Evolutionary conservation across 331 rosid species (phyloP).

Genomic region (Cydonia oblonga): DNA sequence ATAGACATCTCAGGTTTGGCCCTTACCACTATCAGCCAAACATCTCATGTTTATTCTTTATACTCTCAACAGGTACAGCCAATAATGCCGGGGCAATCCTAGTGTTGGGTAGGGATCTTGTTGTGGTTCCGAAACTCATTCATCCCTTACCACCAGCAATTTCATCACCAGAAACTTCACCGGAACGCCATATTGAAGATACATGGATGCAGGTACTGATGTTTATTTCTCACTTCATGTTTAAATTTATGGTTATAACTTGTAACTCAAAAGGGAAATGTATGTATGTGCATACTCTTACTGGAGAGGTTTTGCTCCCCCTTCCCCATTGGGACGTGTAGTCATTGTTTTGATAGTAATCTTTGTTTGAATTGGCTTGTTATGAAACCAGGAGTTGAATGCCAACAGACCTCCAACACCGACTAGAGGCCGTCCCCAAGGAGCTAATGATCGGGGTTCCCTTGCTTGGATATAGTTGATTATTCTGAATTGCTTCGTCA

Average conservation of each 20-base stretch:
- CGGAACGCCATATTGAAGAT: constrained; percentile 91
- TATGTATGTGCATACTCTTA: neutral
- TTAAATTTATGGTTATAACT: neutral
- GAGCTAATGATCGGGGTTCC: constrained; percentile 79
- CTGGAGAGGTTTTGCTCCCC: neutral
- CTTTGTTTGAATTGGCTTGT: neutral
- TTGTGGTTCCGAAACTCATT: constrained; percentile 96
- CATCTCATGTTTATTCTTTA: constrained; percentile 12
- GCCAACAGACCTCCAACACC: constrained; percentile 99
- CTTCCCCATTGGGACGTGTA: neutral
- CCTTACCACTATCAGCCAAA: constrained; percentile 4
- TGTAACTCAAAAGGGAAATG: neutral
- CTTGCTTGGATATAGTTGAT: constrained; percentile 86
- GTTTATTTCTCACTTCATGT: neutral
- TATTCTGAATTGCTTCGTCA: constrained; percentile 13
- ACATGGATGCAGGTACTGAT: constrained; percentile 97
- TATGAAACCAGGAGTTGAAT: constrained; percentile 66
- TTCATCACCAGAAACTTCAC: constrained; percentile 88
- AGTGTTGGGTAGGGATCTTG: constrained; percentile 97
- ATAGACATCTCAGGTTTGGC: constrained; percentile 9
- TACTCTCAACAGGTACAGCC: constrained; percentile 69
- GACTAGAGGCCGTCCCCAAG: constrained; percentile 99
- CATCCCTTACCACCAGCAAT: constrained; percentile 97
- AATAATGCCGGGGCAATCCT: constrained; percentile 97
- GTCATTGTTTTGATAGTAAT: neutral